phyloP scores from a whole-genome alignment of 495 filamentous ascomycete genomes.

The Hypoxylon lienhwacheense region DNA sequence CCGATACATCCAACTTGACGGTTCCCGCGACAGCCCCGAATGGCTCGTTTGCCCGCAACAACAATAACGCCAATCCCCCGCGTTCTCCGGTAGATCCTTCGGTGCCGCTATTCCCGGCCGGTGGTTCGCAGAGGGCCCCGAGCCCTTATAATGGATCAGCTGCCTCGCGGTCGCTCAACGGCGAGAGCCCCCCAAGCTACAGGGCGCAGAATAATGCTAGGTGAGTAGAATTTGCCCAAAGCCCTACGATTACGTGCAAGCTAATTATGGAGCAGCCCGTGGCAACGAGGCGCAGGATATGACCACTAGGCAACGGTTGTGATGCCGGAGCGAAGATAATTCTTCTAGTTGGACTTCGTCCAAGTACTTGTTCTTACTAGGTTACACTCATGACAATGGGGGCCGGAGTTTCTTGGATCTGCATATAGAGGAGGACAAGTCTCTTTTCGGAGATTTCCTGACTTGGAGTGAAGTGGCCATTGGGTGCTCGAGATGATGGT shows the following conservation, averaged over 20 bases:
- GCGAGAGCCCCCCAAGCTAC: conserved; percentile 44
- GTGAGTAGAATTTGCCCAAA: conserved; percentile 40
- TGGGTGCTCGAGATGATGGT: conserved; percentile 13
- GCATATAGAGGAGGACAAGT: conserved; percentile 29
- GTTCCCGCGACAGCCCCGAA: conserved; percentile 30
- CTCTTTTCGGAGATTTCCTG: conserved; percentile 19
- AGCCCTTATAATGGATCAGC: conserved; percentile 33
- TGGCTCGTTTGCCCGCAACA: conserved; percentile 12
- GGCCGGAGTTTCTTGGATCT: conserved; percentile 35
- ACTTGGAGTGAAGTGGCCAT: conserved; percentile 14
- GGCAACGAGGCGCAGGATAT: conserved; percentile 61
- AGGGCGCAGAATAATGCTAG: conserved; percentile 51
- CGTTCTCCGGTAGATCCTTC: conserved; percentile 38
- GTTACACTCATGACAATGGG: conserved; percentile 35
- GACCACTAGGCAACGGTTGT: conserved; percentile 40
- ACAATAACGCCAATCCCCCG: conserved; percentile 19
- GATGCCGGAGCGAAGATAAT: conserved; percentile 18
- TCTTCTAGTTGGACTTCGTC: conserved; percentile 33
- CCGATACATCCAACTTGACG: conserved; percentile 42
- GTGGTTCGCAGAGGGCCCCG: conserved; percentile 27
- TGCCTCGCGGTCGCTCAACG: conserved; percentile 37
- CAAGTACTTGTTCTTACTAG: conserved; percentile 28
- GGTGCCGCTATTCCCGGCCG: conserved; percentile 37
- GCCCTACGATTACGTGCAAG: neutral
- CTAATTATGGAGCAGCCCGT: conserved; percentile 46